phyloP scores from a whole-genome alignment of 2,329 filamentous ascomycete genomes.

The Aotearoamyces nothofagi region DNA sequence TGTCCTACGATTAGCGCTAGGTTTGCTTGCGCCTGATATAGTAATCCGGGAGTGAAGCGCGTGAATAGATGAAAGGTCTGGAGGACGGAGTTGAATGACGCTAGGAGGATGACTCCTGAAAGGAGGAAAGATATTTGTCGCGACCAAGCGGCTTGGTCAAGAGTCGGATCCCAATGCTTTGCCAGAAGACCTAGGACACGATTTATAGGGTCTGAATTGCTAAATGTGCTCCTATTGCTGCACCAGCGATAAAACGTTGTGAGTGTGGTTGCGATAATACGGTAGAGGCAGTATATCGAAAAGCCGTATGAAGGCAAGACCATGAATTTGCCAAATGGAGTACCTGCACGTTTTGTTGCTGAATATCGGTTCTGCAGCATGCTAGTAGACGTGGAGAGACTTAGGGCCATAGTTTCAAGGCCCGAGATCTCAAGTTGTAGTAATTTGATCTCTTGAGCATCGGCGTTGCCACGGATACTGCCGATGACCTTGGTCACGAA shows the following conservation, averaged over 20 bases:
- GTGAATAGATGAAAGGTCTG: constrained; percentile 75
- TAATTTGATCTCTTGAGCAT: constrained; percentile 40
- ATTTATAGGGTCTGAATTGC: constrained; percentile 68
- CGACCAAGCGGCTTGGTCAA: constrained; percentile 73
- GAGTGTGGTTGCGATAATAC: constrained; percentile 57
- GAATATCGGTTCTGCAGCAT: constrained; percentile 47
- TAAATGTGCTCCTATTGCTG: constrained; percentile 31
- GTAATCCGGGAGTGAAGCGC: constrained; percentile 57
- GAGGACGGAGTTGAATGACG: constrained; percentile 68
- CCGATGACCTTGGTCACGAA: constrained; percentile 64
- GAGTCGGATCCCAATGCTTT: constrained; percentile 68
- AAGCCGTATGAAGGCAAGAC: constrained; percentile 52
- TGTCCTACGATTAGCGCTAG: constrained; percentile 68
- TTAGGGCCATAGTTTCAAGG: constrained; percentile 64
- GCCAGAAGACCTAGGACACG: constrained; percentile 67
- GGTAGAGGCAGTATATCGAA: constrained; percentile 72
- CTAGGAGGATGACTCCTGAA: constrained; percentile 67
- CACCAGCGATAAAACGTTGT: constrained; percentile 48
- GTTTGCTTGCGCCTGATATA: constrained; percentile 57
- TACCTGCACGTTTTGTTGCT: constrained; percentile 51
- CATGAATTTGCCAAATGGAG: constrained; percentile 47
- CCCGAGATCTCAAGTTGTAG: constrained; percentile 66
- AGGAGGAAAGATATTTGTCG: constrained; percentile 75
- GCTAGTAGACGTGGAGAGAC: constrained; percentile 48
- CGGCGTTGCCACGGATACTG: constrained; percentile 47